Evolutionary conservation across 2,329 filamentous ascomycete species (phyloP), one percentile per base, ranked within the genome.

Genomic region (Penicillium thymicola): DNA sequence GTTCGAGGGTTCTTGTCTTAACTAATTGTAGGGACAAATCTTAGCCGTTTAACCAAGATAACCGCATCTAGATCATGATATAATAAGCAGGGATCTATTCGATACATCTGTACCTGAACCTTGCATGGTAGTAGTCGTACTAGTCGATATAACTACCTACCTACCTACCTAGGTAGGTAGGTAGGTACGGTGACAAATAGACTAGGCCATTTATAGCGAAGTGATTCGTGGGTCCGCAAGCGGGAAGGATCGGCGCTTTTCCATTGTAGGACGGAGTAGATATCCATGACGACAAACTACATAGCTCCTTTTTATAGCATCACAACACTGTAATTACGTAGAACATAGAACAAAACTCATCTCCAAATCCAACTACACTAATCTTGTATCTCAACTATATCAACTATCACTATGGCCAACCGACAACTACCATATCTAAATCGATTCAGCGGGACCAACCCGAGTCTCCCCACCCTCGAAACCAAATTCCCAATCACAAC

Each of bases 381-480:
- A 27, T 28, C 27, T 14, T 30, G 9, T 10, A 25, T 45, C 32
- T n/a, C 11, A 28, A 28, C n/a, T n/a, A 23, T 42, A 21, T 30
- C 28, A 28, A 56, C n/a, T 14, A 23, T 10, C 18, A 25, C 18
- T 9, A 67, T 64, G 61, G 43, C 59, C 27, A 59, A 56, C 32
- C 59, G 41, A 34, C 53, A 54, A 25, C 57, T 65, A 21, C 56
- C 51, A 25, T 65, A 60, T 47, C 59, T 59, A 32, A 51, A 61
- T 28, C 64, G 59, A 14, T 67, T 69, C 60, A 60, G 59, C 50
- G 60, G 50, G 18, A 60, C 60, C 34, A 58, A 63, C 43, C 54
- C 65, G 3, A 58, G 55, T 41, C 7, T 67, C 51, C 59, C 66
- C 45, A 58, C 61, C 41, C 18, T 65, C 23, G 51, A 64, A 34